Evolutionary conservation across 2,329 filamentous ascomycete genomes (phyloP).

Genomic region (Lasiodiplodia theobromae): DNA sequence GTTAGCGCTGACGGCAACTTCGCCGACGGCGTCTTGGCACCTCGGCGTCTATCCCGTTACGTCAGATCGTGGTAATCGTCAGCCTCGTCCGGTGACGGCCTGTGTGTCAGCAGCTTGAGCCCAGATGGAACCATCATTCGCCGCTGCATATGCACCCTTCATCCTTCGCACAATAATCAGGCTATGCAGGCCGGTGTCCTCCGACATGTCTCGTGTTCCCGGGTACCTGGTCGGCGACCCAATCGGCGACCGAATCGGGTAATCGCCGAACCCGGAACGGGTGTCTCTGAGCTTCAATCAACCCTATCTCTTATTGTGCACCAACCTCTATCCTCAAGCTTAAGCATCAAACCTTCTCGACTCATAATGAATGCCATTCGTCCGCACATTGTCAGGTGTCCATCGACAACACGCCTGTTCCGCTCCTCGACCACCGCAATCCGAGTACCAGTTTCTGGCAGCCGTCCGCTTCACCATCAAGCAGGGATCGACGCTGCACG

Average conservation of each 20-base stretch:
- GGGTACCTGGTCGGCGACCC: too few species aligned
- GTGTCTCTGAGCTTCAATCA: neutral
- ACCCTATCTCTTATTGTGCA: neutral
- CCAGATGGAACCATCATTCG: too few species aligned
- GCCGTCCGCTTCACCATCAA: neutral
- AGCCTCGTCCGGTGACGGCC: too few species aligned
- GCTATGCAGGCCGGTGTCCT: too few species aligned
- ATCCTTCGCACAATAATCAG: too few species aligned
- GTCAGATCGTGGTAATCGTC: neutral
- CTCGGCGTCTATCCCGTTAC: neutral
- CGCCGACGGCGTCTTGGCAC: neutral
- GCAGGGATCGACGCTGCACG: neutral
- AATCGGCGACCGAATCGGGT: too few species aligned
- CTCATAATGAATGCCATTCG: neutral
- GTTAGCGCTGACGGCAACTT: neutral
- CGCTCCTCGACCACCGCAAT: neutral
- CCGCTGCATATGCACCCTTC: too few species aligned
- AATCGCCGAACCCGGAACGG: too few species aligned
- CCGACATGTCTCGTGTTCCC: too few species aligned
- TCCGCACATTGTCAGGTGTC: neutral
- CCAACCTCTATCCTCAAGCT: neutral
- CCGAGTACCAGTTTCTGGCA: neutral
- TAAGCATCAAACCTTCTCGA: neutral
- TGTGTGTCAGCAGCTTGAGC: neutral
- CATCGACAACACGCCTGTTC: neutral